Percentiles rank a stretch among this genome's conserved stretches.
phyloP scores from a whole-genome alignment of 2,329 filamentous ascomycete genomes.

The Lizonia empirigonia region DNA sequence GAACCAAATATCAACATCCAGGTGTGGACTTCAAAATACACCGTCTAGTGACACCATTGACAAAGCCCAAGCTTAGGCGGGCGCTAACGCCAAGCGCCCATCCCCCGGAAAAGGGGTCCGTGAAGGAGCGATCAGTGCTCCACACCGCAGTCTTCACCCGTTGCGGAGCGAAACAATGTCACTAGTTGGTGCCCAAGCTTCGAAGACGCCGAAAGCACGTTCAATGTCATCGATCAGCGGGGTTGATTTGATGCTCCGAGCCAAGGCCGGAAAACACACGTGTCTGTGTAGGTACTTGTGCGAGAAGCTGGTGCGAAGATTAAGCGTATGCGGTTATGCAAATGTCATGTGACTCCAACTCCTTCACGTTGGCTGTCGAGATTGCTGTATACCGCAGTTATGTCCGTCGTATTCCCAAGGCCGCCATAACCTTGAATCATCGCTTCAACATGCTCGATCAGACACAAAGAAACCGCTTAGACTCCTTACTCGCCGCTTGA shows the following conservation, averaged over 20 bases:
- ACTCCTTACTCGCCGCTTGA: not conserved
- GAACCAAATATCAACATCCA: not conserved
- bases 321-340: too few species aligned
- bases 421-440: too few species aligned
- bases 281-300: too few species aligned
- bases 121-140: constrained; percentile 2
- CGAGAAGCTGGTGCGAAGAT: too few species aligned
- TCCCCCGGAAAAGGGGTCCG: not conserved
- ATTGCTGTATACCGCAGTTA: too few species aligned
- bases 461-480: too few species aligned
- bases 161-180: constrained; percentile 1
- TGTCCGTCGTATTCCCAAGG: too few species aligned
- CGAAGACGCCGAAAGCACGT: not conserved
- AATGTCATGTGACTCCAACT: too few species aligned
- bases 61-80: constrained; percentile 1
- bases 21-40: not conserved
- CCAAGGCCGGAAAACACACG: too few species aligned
- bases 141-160: not conserved
- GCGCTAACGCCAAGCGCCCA: constrained; percentile 4
- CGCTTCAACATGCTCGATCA: too few species aligned
- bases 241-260: constrained; percentile 1
- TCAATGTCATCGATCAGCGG: constrained; percentile 6
- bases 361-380: too few species aligned
- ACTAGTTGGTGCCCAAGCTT: constrained; percentile 2
- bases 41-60: constrained; percentile 7